phyloP scores from a whole-genome alignment of 1,284 basidiomycete species.

The Xerocomus amazonicus region DNA sequence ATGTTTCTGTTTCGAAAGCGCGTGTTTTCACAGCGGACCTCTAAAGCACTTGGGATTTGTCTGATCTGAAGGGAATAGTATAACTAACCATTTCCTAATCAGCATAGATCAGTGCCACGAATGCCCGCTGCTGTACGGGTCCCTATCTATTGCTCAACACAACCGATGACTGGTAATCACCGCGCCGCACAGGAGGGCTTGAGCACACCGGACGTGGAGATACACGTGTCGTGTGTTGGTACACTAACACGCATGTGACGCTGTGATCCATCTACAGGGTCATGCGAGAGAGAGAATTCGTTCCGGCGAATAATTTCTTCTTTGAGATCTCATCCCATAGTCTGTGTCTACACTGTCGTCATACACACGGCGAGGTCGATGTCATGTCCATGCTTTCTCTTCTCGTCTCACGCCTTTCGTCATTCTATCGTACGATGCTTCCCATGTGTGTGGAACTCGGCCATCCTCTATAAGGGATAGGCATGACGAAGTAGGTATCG shows the following conservation, averaged over 20 bases:
- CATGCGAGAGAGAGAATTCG: no score
- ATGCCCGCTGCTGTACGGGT: neutral
- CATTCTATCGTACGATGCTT: no score
- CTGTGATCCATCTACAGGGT: neutral
- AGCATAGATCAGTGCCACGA: neutral
- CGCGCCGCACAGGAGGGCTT: neutral
- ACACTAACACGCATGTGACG: neutral
- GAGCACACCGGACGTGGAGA: no score
- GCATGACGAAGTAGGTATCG: no score
- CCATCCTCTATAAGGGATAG: no score
- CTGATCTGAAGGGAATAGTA: constrained; percentile 14
- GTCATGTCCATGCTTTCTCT: no score
- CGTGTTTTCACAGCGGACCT: constrained; percentile 14
- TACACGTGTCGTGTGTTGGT: neutral
- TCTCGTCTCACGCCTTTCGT: no score
- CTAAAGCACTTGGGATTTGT: constrained; percentile 18
- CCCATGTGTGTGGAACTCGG: no score
- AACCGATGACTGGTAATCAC: neutral
- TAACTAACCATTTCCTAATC: neutral
- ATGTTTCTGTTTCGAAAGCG: constrained; percentile 3
- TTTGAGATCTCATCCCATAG: no score
- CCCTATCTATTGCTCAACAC: neutral
- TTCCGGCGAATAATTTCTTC: no score
- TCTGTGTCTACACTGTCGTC: no score
- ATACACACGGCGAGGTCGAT: no score